A percentile compares a stretch with the other conserved stretches of the same genome.
Evolutionary conservation across 495 filamentous ascomycete species (phyloP).

Genomic region (Aspergillus incahuasiensis): DNA sequence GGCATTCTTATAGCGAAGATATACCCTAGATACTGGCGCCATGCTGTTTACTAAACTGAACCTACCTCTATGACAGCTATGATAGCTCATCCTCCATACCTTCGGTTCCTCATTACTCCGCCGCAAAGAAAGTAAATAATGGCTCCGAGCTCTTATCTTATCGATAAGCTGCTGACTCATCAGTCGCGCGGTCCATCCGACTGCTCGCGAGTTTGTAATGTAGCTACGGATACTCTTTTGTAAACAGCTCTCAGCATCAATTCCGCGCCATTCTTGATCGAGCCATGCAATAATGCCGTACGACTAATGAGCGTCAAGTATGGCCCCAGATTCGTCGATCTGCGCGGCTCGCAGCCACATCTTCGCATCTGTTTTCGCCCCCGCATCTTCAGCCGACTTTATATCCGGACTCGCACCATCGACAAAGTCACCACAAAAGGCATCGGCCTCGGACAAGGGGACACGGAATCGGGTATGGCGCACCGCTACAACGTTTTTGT

Average conservation of each 20-base stretch:
- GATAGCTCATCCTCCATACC: no score
- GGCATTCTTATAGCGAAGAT: constrained; percentile 7
- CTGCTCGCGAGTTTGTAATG: not conserved
- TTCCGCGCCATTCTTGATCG: not conserved
- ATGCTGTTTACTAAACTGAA: not conserved
- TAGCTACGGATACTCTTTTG: not conserved
- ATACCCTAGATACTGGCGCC: constrained; percentile 13
- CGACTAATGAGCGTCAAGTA: constrained; percentile 1
- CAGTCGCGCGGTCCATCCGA: not conserved
- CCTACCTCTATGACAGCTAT: not conserved
- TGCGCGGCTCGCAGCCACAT: constrained; percentile 39
- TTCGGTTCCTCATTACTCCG: no score
- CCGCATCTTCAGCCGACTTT: constrained; percentile 33
- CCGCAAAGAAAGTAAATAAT: not conserved
- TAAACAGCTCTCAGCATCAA: not conserved
- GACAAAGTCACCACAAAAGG: not conserved
- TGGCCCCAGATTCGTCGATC: constrained; percentile 22
- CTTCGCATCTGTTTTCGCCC: constrained; percentile 50
- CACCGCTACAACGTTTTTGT: constrained; percentile 57
- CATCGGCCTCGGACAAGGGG: constrained; percentile 45
- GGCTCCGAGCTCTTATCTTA: constrained; percentile 12
- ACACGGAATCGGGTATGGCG: constrained; percentile 67
- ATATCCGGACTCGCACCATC: constrained; percentile 13
- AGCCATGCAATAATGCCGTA: constrained; percentile 6
- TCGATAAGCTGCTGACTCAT: constrained; percentile 20